phyloP scores from a whole-genome alignment of 1,284 basidiomycete genomes.

The Erythrobasidium hasegawianum region DNA sequence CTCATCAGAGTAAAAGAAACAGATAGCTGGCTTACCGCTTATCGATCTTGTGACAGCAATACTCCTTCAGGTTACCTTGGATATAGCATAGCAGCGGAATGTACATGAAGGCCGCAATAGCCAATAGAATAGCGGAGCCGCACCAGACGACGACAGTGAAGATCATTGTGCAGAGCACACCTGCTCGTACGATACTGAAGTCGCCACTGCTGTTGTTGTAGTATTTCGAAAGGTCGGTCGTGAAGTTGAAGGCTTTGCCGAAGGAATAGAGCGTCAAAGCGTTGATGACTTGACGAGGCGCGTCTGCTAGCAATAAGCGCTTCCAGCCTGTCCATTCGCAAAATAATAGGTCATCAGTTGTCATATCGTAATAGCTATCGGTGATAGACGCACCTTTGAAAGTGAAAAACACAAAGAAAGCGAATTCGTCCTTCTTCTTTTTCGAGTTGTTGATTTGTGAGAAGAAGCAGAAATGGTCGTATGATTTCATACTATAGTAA shows the following conservation, averaged over 20 bases:
- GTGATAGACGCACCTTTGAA: conserved; percentile 88
- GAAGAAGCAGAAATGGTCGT: conserved; percentile 98
- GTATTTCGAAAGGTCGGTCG: conserved; percentile 62
- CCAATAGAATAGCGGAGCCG: conserved; percentile 74
- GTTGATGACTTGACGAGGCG: conserved; percentile 97
- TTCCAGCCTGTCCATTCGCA: conserved; percentile 99
- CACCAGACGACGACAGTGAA: conserved; percentile 86
- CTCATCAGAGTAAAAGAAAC: no score
- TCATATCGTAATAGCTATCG: no score
- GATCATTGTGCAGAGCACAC: conserved; percentile 69
- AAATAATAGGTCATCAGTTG: no score
- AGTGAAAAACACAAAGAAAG: conserved; percentile 98
- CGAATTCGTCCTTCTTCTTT: conserved; percentile 93
- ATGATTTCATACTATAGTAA: conserved; percentile 74
- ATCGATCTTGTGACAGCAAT: conserved; percentile 97
- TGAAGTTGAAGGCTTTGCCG: conserved; percentile 68
- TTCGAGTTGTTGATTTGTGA: conserved; percentile 92
- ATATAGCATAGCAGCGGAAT: conserved; percentile 91
- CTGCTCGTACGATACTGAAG: conserved; percentile 40
- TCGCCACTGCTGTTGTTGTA: conserved; percentile 50
- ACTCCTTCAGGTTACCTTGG: conserved; percentile 68
- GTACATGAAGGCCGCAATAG: conserved; percentile 81
- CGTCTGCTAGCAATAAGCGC: conserved; percentile 84
- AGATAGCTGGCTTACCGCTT: conserved; percentile 73
- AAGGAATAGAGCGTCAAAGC: conserved; percentile 91